Evolutionary conservation across 495 filamentous ascomycete species (phyloP).

Genomic region (Penicillium macrosclerotiorum): DNA sequence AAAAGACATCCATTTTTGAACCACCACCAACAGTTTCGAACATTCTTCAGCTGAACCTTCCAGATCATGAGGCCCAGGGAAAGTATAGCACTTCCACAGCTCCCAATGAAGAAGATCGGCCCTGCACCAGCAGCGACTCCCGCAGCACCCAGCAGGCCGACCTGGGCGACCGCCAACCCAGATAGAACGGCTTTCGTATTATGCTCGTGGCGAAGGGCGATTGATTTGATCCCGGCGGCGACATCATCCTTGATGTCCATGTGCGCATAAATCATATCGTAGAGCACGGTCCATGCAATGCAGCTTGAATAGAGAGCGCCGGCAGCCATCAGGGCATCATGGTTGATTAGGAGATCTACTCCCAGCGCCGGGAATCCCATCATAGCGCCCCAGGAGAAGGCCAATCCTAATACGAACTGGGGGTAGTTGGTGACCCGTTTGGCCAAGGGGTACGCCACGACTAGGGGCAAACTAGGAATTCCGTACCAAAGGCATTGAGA

Average conservation of each 20-base stretch:
- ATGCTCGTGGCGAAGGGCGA: conserved; percentile 82
- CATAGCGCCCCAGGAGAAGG: conserved; percentile 95
- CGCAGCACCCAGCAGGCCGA: conserved; percentile 75
- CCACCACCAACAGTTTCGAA: conserved; percentile 95
- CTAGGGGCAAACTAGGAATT: conserved; percentile 78
- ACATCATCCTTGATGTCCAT: conserved; percentile 97
- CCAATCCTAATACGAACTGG: conserved; percentile 85
- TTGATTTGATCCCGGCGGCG: conserved; percentile 92
- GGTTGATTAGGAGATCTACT: conserved; percentile 70
- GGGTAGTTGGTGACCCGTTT: conserved; percentile 95
- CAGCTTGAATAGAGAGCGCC: conserved; percentile 79
- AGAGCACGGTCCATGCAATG: conserved; percentile 89
- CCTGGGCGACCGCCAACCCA: conserved; percentile 70
- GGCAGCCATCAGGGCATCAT: conserved; percentile 62
- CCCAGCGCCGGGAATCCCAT: conserved; percentile 96
- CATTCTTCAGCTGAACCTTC: conserved; percentile 79
- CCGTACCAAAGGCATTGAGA: conserved; percentile 80
- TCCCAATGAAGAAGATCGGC: conserved; percentile 79
- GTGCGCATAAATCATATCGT: conserved; percentile 99
- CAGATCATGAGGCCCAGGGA: conserved; percentile 85
- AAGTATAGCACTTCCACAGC: conserved; percentile 76
- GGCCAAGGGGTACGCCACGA: conserved; percentile 82
- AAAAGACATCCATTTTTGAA: conserved; percentile 74
- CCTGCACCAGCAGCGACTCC: conserved; percentile 72
- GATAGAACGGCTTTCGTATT: conserved; percentile 84